These are phyloP conservation scores for Takashimella koratensis DNA, from an alignment of 1,284 basidiomycete genomes.

Conservation along the genomic window DNA sequence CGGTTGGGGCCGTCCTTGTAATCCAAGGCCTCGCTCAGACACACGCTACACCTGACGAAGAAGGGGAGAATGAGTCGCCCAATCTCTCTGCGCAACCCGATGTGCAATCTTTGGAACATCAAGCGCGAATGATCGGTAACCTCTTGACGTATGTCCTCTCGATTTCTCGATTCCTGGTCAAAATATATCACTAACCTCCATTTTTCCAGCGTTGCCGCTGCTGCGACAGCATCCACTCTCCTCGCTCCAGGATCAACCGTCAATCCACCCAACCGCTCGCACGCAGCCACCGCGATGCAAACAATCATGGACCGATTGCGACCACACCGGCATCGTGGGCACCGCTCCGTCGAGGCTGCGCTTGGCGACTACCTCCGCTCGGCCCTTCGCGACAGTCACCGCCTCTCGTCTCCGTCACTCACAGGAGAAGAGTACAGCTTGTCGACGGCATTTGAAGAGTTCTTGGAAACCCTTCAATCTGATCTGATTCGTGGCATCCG, in stretches of 20 bases:
- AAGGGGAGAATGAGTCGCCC: background rate
- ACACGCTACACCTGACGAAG: slow-evolving; percentile 17
- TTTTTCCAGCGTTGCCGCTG: slow-evolving; percentile 37
- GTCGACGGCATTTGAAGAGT: slow-evolving; percentile 38
- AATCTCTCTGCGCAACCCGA: background rate
- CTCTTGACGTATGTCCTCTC: slow-evolving; percentile 39
- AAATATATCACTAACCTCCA: background rate
- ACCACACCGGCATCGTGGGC: slow-evolving; percentile 21
- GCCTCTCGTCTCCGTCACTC: slow-evolving; percentile 9
- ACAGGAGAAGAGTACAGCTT: slow-evolving; percentile 16
- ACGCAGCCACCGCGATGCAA: slow-evolving; percentile 31
- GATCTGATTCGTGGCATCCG: slow-evolving; percentile 41
- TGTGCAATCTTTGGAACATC: slow-evolving; percentile 31
- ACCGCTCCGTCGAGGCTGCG: slow-evolving; percentile 35
- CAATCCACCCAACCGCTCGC: slow-evolving; percentile 17
- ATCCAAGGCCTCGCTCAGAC: slow-evolving; percentile 49
- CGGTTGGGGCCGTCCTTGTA: slow-evolving; percentile 44
- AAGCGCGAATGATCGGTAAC: slow-evolving; percentile 46
- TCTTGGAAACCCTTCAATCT: slow-evolving; percentile 40
- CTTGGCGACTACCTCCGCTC: slow-evolving; percentile 41
- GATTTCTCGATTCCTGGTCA: background rate
- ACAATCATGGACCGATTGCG: slow-evolving; percentile 39
- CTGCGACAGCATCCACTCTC: slow-evolving; percentile 43
- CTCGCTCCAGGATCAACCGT: slow-evolving; percentile 23
- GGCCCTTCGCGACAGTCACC: slow-evolving; percentile 31